Evolutionary conservation across 768 basidiomycete species (phyloP).

Genomic region (Clitopilus passeckerianus): DNA sequence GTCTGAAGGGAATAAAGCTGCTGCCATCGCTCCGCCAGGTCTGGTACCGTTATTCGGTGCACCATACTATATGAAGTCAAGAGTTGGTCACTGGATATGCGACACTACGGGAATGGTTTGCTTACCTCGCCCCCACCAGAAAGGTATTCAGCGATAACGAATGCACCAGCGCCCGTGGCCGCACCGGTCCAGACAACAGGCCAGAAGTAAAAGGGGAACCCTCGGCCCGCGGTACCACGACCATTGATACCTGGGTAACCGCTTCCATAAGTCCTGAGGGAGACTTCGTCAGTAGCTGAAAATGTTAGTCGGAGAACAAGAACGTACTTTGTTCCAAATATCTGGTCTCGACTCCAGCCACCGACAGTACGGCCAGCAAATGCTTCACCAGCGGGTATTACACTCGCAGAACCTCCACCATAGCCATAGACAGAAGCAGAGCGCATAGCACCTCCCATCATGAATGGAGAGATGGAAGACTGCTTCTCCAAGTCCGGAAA

Average conservation of each 20-base stretch:
- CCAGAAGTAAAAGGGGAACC: slow-evolving; percentile 67
- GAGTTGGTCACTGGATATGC: not conserved
- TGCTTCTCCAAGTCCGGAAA: slow-evolving; percentile 1
- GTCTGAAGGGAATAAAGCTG: slow-evolving; percentile 38
- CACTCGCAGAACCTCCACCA: slow-evolving; percentile 23
- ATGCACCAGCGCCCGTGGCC: slow-evolving; percentile 8
- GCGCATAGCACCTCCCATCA: slow-evolving; percentile 9
- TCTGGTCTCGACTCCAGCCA: slow-evolving; percentile 42
- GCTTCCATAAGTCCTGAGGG: not conserved
- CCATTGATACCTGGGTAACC: slow-evolving; percentile 13
- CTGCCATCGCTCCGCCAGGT: slow-evolving; percentile 42
- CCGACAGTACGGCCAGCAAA: slow-evolving; percentile 47
- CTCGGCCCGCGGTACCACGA: slow-evolving; percentile 40
- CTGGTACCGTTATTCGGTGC: slow-evolving; percentile 36
- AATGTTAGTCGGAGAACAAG: not conserved
- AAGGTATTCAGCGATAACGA: slow-evolving; percentile 17
- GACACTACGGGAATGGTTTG: not conserved
- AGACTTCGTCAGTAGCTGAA: not conserved
- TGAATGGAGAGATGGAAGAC: not conserved
- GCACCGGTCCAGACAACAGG: slow-evolving; percentile 47
- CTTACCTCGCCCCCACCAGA: slow-evolving; percentile 33
- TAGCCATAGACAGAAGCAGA: slow-evolving; percentile 19
- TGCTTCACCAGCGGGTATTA: slow-evolving; percentile 37
- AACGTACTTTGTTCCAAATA: slow-evolving; percentile 39
- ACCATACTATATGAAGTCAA: slow-evolving; percentile 32